phyloP scores from a whole-genome alignment of 495 filamentous ascomycete species.

The Aspergillus kassunensis region DNA sequence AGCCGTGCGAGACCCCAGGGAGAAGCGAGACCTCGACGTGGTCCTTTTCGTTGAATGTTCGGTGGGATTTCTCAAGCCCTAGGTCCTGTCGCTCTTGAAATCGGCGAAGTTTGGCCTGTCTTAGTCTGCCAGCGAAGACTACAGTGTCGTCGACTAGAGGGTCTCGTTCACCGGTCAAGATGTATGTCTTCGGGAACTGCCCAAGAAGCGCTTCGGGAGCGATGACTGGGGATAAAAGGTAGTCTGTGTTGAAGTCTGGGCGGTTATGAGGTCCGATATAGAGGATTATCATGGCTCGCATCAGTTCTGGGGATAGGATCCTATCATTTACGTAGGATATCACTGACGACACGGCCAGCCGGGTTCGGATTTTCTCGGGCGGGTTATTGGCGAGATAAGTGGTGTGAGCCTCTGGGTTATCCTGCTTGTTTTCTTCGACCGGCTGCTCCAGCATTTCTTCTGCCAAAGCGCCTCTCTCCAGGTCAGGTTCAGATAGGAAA shows the following conservation, averaged over 20 bases:
- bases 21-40: conserved; percentile 78
- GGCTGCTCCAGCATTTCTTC: conserved; percentile 24
- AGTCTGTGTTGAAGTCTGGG: conserved; percentile 90
- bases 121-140: conserved; percentile 84
- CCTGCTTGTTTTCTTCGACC: conserved; percentile 22
- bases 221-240: conserved; percentile 80
- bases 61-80: conserved; percentile 49
- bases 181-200: conserved; percentile 84
- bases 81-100: conserved; percentile 60
- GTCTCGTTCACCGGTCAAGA: conserved; percentile 92
- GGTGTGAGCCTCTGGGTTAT: conserved; percentile 26
- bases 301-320: conserved; percentile 94
- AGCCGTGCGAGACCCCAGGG: conserved; percentile 86
- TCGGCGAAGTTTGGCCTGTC: conserved; percentile 72
- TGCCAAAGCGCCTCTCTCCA: conserved; percentile 31
- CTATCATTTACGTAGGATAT: conserved; percentile 97
- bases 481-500: conserved; percentile 29
- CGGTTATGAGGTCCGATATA: conserved; percentile 92
- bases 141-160: conserved; percentile 95
- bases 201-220: conserved; percentile 80
- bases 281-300: conserved; percentile 97
- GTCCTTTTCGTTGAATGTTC: conserved; percentile 68
- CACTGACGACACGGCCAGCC: conserved; percentile 89
- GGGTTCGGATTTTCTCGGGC: conserved; percentile 70
- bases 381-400: conserved; percentile 46